These are phyloP conservation scores for Tephrocybe sp. DNA, from an alignment of 768 basidiomycete species.

Conservation along the genomic window DNA sequence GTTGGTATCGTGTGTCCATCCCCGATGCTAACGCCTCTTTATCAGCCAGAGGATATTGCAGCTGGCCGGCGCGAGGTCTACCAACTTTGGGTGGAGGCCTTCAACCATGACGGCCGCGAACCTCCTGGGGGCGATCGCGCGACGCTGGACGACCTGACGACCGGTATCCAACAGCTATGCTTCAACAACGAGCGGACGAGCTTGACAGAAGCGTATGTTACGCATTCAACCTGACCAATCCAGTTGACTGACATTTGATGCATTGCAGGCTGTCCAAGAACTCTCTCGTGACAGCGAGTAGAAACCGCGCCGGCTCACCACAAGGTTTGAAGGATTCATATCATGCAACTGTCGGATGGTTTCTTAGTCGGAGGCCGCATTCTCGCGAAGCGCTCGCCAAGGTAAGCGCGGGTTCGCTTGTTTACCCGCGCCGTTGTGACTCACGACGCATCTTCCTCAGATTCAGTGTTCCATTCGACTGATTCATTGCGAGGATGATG, in stretches of 20 bases:
- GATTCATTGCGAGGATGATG: conserved; percentile 25
- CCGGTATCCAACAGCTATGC: conserved; percentile 20
- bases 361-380: conserved; percentile 15
- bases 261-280: conserved; percentile 15
- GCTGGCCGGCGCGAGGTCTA: conserved; percentile 20
- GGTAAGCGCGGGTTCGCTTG: conserved; percentile 4
- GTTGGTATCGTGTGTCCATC: neutral
- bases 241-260: neutral
- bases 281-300: conserved; percentile 12
- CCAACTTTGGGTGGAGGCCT: conserved; percentile 20
- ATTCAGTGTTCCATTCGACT: conserved; percentile 23
- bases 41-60: conserved; percentile 20
- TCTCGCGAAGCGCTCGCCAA: conserved; percentile 15
- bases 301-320: conserved; percentile 19
- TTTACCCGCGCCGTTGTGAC: neutral
- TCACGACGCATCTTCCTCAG: neutral
- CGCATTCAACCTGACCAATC: neutral
- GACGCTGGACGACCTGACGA: conserved; percentile 15
- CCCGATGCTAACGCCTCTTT: neutral
- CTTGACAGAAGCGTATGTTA: conserved; percentile 17
- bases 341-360: conserved; percentile 20
- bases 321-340: conserved; percentile 17
- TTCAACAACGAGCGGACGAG: conserved; percentile 17
- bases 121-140: conserved; percentile 8
- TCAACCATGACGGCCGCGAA: conserved; percentile 17